These are phyloP conservation scores for Clitoria ternatea DNA, from an alignment of 306 rosid genomes.

Conservation along the genomic window DNA sequence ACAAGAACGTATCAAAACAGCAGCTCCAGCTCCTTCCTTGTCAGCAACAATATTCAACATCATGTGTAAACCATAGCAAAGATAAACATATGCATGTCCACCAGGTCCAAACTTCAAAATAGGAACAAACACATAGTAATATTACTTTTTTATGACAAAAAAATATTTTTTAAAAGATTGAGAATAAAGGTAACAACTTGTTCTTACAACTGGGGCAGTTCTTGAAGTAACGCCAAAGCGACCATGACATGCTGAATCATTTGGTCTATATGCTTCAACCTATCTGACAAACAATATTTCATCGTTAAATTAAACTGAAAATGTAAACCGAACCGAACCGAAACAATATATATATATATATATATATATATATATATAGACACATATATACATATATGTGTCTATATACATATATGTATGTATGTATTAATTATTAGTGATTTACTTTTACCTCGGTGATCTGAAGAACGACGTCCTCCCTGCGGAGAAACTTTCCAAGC, in stretches of 20 bases:
- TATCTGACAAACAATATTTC: slow-evolving; percentile 19
- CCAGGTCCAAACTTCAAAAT: slow-evolving; percentile 73
- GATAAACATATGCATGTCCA: slow-evolving; percentile 88
- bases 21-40: slow-evolving; percentile 84
- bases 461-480: slow-evolving; percentile 83
- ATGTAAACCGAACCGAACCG: not conserved
- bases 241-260: slow-evolving; percentile 87
- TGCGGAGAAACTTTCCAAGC: slow-evolving; percentile 74
- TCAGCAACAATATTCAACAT: slow-evolving; percentile 93
- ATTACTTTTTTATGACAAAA: too few relatives aligned
- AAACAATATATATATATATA: too few relatives aligned
- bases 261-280: slow-evolving; percentile 90
- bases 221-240: slow-evolving; percentile 88
- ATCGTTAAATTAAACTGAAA: slow-evolving; percentile 16
- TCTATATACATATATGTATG: too few relatives aligned
- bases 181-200: not conserved
- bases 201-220: slow-evolving; percentile 91
- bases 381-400: too few relatives aligned
- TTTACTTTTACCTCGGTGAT: slow-evolving; percentile 94
- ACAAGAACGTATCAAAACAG: slow-evolving; percentile 87
- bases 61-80: slow-evolving; percentile 76
- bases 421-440: too few relatives aligned
- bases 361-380: too few relatives aligned
- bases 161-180: too few relatives aligned
- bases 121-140: not conserved